Evolutionary conservation across 2,329 filamentous ascomycete genomes (phyloP).

Genomic region (Colletotrichum horii): DNA sequence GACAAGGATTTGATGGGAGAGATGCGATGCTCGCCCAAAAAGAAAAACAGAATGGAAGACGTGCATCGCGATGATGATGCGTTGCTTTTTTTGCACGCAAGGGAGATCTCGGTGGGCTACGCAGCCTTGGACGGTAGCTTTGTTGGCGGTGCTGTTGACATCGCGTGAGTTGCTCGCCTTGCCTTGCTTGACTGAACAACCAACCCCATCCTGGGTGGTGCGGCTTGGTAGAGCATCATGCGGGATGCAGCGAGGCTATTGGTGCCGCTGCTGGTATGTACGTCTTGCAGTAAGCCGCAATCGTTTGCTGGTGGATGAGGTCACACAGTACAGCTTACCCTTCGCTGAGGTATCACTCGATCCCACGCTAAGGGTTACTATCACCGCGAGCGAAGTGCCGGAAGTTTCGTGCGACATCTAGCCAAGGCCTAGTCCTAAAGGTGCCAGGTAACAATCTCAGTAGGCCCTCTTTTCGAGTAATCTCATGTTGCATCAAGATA

Average conservation of each 20-base stretch:
- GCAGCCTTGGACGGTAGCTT: background rate
- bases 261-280: background rate
- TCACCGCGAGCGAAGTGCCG: background rate
- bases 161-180: background rate
- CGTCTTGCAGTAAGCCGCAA: background rate
- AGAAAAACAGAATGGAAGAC: background rate
- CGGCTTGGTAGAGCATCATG: rapidly evolving
- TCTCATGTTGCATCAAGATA: background rate
- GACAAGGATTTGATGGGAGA: background rate
- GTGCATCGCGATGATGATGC: background rate
- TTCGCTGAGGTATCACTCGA: background rate
- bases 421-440: background rate
- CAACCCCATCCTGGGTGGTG: background rate
- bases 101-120: background rate
- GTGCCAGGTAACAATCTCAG: background rate
- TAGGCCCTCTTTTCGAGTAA: background rate
- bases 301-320: background rate
- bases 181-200: background rate
- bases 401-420: background rate
- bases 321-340: constrained; percentile 15
- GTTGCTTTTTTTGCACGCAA: background rate
- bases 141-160: background rate
- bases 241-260: background rate
- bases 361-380: background rate
- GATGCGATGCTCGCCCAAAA: background rate